Base-by-base conservation (phyloP, 805 yeast genomes). In the Metschnikowia vanudenii region DNA sequence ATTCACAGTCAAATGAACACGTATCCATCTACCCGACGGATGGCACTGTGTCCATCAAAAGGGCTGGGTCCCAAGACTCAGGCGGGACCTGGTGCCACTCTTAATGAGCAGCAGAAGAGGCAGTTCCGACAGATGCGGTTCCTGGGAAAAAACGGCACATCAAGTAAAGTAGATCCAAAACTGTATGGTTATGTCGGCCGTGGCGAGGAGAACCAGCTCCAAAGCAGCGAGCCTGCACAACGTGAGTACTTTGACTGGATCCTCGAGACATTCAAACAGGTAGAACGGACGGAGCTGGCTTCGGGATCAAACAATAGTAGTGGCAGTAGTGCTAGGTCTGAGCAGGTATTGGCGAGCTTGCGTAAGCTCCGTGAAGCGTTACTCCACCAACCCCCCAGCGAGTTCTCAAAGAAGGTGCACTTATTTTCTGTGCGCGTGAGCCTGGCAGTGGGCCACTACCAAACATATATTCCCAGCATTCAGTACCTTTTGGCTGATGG, bases 351-450 rank as follows among this genome's bases (percentile, higher is more conserved):
- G 22, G 29, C 49, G 2, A 63, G 67, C 11, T 56, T 72, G 24
- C 59, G 87, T 33, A 80, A 80, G 47, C 63, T 82, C 14, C 58
- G 88, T 37, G 87, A 82, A 55, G 78, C 84, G 8, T 56, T 81
- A 29, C 58, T 82, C 16, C 57, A 65, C n/a, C 45, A 59, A 4
- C 51, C 55, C 13, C 67, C 76, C 0, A 66, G 65, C 38, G 61
- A 60, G 26, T 77, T 79, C 45, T 57, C 73, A 9, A 68, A 65
- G 39, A 59, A 62, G n/a, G 82, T 82, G 18, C 76, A 70, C 47
- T 50, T 80, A 24, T 71, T 68, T 31, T 78, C 84, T 0, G 68
- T 75, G 8, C 56, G 80, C 29, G 65, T 76, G 18, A 63, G 80
- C 1, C 67, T 78, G 0, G 61, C 68, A 3, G 55, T 69, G 4